Conservation (phyloP, 2,329 filamentous ascomycete species). For the Paecilomyces formosus region DNA sequence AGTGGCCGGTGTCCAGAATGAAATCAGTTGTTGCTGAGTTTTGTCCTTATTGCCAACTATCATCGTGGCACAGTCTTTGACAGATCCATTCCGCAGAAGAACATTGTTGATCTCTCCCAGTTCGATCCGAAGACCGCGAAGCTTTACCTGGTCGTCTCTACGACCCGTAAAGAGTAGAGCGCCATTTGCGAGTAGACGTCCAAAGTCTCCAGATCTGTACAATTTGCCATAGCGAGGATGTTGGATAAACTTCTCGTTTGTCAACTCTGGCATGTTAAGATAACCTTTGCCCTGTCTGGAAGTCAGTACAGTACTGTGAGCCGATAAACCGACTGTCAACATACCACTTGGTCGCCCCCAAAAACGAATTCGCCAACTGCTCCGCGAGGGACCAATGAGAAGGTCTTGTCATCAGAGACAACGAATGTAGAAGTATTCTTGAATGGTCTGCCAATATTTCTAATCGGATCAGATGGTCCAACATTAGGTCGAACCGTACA, state of each 20-base stretch:
- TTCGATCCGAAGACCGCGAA: conserved; percentile 74
- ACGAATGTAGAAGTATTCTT: conserved; percentile 71
- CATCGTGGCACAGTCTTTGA: conserved; percentile 59
- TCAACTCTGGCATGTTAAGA: conserved; percentile 57
- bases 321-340: conserved; percentile 4
- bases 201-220: conserved; percentile 77
- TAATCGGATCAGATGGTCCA: conserved; percentile 50
- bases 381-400: conserved; percentile 57
- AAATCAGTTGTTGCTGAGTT: conserved; percentile 50
- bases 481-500: conserved; percentile 65
- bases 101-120: conserved; percentile 64
- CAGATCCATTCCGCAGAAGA: conserved; percentile 45
- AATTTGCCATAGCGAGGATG: conserved; percentile 64
- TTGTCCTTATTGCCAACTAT: conserved; percentile 40
- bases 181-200: conserved; percentile 68
- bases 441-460: conserved; percentile 69
- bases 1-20: conserved; percentile 57
- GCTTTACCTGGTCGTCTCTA: conserved; percentile 72
- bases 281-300: conserved; percentile 54
- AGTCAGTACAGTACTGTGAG: conserved; percentile 6
- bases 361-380: conserved; percentile 79
- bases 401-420: conserved; percentile 35
- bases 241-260: conserved; percentile 58
- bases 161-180: conserved; percentile 66
- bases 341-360: conserved; percentile 71